phyloP scores from a whole-genome alignment of 345 rosid genomes.

The Brassica nigra region DNA sequence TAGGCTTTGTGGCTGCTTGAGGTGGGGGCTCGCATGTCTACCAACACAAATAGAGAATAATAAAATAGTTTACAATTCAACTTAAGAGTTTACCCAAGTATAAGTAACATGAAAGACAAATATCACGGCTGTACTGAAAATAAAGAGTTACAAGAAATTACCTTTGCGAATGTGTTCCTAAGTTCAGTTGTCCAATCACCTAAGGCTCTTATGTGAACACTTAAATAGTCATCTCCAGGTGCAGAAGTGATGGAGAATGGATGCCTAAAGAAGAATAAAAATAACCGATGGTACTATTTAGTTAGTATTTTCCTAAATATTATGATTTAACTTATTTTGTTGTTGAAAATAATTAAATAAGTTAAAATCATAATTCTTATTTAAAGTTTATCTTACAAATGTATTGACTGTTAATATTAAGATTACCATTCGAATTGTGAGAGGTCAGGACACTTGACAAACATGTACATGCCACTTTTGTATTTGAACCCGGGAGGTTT shows the following conservation, averaged over 20 bases:
- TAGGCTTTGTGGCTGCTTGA: constrained; percentile 38
- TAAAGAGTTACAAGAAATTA: constrained; percentile 3
- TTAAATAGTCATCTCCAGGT: constrained; percentile 79
- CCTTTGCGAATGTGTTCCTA: constrained; percentile 68
- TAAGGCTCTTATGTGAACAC: constrained; percentile 84
- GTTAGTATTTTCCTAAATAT: not conserved
- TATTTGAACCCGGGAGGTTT: constrained; percentile 88
- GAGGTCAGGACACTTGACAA: constrained; percentile 83
- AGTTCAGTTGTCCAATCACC: constrained; percentile 97
- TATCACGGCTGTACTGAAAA: not conserved
- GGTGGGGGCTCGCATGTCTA: constrained; percentile 75
- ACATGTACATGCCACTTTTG: constrained; percentile 94
- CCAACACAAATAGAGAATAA: not conserved
- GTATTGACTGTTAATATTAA: not conserved
- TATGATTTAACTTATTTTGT: not conserved
- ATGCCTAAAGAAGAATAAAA: constrained; percentile 55
- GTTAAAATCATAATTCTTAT: not conserved
- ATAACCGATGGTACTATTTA: not conserved
- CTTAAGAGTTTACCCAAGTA: not conserved
- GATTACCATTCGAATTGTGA: constrained; percentile 80
- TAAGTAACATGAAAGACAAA: not conserved
- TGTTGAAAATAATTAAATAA: not conserved
- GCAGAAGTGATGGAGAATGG: constrained; percentile 98
- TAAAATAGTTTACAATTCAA: not conserved
- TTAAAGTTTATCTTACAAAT: not conserved